A percentile compares a stretch with the other conserved stretches of the same genome.
These are phyloP conservation scores for Debaryomyces prosopidis DNA, from an alignment of 805 yeast species.

Conservation along the genomic window DNA sequence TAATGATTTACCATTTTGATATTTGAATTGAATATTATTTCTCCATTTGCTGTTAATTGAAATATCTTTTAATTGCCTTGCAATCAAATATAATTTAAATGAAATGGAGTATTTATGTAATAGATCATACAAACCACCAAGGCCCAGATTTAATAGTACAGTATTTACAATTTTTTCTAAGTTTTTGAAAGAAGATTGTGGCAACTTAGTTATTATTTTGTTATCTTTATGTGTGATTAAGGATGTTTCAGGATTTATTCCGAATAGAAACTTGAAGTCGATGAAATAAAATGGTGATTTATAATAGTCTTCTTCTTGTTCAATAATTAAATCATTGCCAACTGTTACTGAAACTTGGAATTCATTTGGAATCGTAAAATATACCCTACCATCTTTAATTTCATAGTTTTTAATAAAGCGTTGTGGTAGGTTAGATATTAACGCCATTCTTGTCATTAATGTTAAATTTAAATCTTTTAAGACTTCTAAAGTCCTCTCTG, in stretches of 20 bases:
- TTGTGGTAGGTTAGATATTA: slow-evolving; percentile 61
- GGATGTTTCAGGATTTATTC: slow-evolving; percentile 38
- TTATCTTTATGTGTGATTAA: slow-evolving; percentile 30
- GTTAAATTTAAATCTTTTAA: slow-evolving; percentile 70
- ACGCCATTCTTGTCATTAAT: slow-evolving; percentile 72
- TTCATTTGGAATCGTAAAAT: slow-evolving; percentile 59
- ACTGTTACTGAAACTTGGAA: slow-evolving; percentile 67
- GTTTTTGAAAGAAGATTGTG: slow-evolving; percentile 32
- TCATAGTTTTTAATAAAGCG: slow-evolving; percentile 58
- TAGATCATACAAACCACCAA: slow-evolving; percentile 55
- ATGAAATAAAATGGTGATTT: slow-evolving; percentile 73
- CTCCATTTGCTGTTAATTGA: slow-evolving; percentile 53
- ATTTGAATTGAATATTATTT: slow-evolving; percentile 57
- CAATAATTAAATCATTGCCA: slow-evolving; percentile 54
- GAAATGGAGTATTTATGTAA: slow-evolving; percentile 62
- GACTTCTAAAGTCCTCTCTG: slow-evolving; percentile 58
- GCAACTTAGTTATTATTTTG: slow-evolving; percentile 29
- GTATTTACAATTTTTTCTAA: slow-evolving; percentile 60
- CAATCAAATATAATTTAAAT: slow-evolving; percentile 61
- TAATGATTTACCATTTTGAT: slow-evolving; percentile 52
- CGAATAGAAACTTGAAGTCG: slow-evolving; percentile 68
- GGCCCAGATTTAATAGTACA: slow-evolving; percentile 45
- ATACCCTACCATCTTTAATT: slow-evolving; percentile 75
- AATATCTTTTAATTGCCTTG: slow-evolving; percentile 55
- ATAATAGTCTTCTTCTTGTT: slow-evolving; percentile 47